phyloP scores from a whole-genome alignment of 257 asterid genomes.

The Apocynum venetum region DNA sequence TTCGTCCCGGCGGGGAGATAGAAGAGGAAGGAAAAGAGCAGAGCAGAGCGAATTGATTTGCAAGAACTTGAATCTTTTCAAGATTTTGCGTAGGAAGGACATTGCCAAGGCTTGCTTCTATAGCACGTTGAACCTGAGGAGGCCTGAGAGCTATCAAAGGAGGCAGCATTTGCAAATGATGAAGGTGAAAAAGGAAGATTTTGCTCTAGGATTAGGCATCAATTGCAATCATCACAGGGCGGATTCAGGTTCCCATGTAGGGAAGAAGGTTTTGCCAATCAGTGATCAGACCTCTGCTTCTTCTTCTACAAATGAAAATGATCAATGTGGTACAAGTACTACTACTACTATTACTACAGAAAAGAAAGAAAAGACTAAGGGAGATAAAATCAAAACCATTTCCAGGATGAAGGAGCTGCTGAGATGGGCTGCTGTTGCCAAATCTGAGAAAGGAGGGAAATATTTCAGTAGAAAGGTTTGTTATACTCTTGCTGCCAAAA shows the following conservation, averaged over 20 bases:
- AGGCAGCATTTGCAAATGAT: slow-evolving; percentile 23
- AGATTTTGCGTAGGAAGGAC: slow-evolving; percentile 31
- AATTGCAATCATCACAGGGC: slow-evolving; percentile 20
- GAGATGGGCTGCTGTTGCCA: slow-evolving; percentile 70
- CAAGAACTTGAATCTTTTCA: slow-evolving; percentile 25
- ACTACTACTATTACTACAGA: slow-evolving; percentile 5
- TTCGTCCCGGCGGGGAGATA: neutral
- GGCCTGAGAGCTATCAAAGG: slow-evolving; percentile 25
- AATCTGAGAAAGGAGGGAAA: slow-evolving; percentile 52
- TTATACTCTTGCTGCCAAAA: neutral
- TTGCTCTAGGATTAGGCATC: slow-evolving; percentile 34
- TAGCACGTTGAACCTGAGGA: slow-evolving; percentile 37
- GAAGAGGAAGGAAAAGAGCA: slow-evolving; percentile 22
- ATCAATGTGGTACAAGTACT: slow-evolving; percentile 18
- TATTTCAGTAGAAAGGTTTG: slow-evolving; percentile 52
- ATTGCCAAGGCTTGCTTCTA: slow-evolving; percentile 41
- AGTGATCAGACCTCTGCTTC: slow-evolving; percentile 24
- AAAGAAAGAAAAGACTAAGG: slow-evolving; percentile 42
- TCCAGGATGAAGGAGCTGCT: slow-evolving; percentile 64
- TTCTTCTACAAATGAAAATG: slow-evolving; percentile 22
- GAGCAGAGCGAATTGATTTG: slow-evolving; percentile 27
- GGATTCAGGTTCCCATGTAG: slow-evolving; percentile 27
- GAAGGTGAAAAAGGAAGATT: slow-evolving; percentile 52
- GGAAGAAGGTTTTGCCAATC: slow-evolving; percentile 55
- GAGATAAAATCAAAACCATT: slow-evolving; percentile 43